These are phyloP conservation scores for Aspergillus cejpii DNA, from an alignment of 2,329 filamentous ascomycete genomes.

Conservation along the genomic window DNA sequence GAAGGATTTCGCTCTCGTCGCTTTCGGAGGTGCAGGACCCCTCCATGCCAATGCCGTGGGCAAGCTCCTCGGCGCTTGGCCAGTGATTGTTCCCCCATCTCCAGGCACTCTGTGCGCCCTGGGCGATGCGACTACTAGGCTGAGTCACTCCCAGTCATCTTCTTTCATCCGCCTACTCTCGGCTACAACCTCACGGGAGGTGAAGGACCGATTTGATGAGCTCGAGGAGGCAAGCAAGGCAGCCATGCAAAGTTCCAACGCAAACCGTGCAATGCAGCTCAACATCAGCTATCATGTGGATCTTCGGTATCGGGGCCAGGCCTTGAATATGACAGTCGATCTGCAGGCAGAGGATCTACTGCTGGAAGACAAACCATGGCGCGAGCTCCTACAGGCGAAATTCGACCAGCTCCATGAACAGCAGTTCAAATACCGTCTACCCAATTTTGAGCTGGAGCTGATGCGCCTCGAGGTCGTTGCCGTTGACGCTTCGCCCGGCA, in stretches of 20 bases:
- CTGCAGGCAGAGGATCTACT: constrained; percentile 33
- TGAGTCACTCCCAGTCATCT: constrained; percentile 44
- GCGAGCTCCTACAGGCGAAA: constrained; percentile 30
- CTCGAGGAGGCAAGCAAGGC: constrained; percentile 36
- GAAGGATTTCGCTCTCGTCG: constrained; percentile 47
- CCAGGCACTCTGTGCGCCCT: constrained; percentile 48
- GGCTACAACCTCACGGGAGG: constrained; percentile 30
- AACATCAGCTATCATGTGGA: constrained; percentile 40
- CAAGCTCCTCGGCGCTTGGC: constrained; percentile 46
- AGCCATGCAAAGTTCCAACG: constrained; percentile 34
- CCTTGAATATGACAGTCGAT: constrained; percentile 33
- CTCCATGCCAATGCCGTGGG: constrained; percentile 48
- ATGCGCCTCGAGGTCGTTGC: constrained; percentile 45
- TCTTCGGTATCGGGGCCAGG: constrained; percentile 46
- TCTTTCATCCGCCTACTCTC: constrained; percentile 43
- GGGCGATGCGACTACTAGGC: constrained; percentile 46
- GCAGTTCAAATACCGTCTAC: constrained; percentile 43
- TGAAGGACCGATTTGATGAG: constrained; percentile 27
- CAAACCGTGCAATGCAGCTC: constrained; percentile 7
- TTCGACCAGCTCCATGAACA: constrained; percentile 42
- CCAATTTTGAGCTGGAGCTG: constrained; percentile 43
- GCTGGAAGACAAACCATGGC: constrained; percentile 24
- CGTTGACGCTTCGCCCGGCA: constrained; percentile 39
- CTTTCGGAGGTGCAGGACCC: constrained; percentile 48
- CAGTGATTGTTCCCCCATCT: constrained; percentile 48